phyloP scores from a whole-genome alignment of 352 stramenopile genomes.

The Pythium utonaiense region DNA sequence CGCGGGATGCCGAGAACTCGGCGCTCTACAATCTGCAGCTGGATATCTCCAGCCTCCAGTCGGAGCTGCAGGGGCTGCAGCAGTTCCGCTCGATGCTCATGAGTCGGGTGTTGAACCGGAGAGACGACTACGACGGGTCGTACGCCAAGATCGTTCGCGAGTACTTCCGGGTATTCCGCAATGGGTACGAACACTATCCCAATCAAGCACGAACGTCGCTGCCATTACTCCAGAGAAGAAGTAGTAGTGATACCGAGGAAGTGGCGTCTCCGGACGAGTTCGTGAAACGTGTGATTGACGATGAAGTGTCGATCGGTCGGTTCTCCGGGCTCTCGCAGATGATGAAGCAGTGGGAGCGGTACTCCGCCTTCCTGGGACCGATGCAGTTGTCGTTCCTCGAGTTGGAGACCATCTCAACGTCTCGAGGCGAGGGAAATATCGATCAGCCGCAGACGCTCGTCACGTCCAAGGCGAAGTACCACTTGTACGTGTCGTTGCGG shows the following conservation, averaged over 20 bases:
- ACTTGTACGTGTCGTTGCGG: constrained; percentile 33
- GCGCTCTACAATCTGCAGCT: constrained; percentile 57
- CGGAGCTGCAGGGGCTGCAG: constrained; percentile 38
- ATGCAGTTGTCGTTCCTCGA: constrained; percentile 33
- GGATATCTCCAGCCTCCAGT: constrained; percentile 40
- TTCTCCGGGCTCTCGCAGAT: constrained; percentile 41
- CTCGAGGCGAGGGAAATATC: not conserved
- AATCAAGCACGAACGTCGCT: not conserved
- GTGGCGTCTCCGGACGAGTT: constrained; percentile 26
- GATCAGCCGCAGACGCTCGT: constrained; percentile 30
- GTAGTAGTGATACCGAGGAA: too few species aligned
- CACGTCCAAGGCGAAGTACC: constrained; percentile 37
- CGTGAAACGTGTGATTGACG: constrained; percentile 41
- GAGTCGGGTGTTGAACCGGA: constrained; percentile 32
- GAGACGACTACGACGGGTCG: constrained; percentile 38
- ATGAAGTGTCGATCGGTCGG: constrained; percentile 39
- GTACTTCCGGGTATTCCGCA: constrained; percentile 56
- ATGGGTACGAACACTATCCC: constrained; percentile 34
- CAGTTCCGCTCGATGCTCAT: constrained; percentile 33
- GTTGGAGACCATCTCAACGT: constrained; percentile 6
- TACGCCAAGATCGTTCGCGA: constrained; percentile 47
- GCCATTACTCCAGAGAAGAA: too few species aligned
- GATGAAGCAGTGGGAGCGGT: constrained; percentile 47
- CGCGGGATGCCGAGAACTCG: constrained; percentile 50
- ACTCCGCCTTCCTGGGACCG: constrained; percentile 29